These are phyloP conservation scores for Boletellus deceptivus DNA, from an alignment of 1,284 basidiomycete genomes.

Conservation along the genomic window DNA sequence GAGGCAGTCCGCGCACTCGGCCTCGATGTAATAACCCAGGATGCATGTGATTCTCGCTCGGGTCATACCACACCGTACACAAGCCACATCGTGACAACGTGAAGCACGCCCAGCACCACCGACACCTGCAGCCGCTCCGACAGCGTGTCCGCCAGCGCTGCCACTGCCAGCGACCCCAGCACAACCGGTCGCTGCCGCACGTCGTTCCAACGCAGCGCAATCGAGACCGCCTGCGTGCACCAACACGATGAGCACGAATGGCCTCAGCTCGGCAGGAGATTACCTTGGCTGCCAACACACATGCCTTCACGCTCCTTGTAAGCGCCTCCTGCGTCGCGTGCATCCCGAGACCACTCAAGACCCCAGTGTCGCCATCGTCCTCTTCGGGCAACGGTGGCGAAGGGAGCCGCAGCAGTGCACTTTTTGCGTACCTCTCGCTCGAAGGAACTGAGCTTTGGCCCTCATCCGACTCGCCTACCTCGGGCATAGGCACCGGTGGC, in stretches of 20 bases:
- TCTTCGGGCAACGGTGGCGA: conserved; percentile 6
- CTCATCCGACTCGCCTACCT: conserved; percentile 1
- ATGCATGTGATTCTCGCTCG: conserved; percentile 20
- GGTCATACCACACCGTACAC: not conserved
- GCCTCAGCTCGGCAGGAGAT: not conserved
- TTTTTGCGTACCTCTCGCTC: conserved; percentile 13
- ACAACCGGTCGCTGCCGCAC: conserved; percentile 27
- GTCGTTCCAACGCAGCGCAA: conserved; percentile 20
- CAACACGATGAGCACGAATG: conserved; percentile 25
- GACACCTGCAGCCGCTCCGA: conserved; percentile 41
- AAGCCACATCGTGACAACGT: conserved; percentile 34
- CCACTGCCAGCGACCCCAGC: conserved; percentile 34
- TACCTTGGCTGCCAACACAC: conserved; percentile 50
- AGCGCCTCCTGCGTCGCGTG: conserved; percentile 18
- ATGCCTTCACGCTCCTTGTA: conserved; percentile 39
- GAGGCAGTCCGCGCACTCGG: too few species aligned
- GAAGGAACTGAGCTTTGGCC: not conserved
- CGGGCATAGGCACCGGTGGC: conserved; percentile 16
- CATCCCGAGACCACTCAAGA: conserved; percentile 13
- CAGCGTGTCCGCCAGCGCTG: conserved; percentile 47
- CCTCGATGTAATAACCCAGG: not conserved
- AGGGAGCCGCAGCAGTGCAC: conserved; percentile 13
- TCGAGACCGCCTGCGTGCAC: conserved; percentile 28
- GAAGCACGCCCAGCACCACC: conserved; percentile 38
- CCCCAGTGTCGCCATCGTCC: not conserved